Evolutionary conservation across 345 rosid genomes (phyloP), one percentile per base, ranked within the genome.

Genomic region (Mangifera indica): DNA sequence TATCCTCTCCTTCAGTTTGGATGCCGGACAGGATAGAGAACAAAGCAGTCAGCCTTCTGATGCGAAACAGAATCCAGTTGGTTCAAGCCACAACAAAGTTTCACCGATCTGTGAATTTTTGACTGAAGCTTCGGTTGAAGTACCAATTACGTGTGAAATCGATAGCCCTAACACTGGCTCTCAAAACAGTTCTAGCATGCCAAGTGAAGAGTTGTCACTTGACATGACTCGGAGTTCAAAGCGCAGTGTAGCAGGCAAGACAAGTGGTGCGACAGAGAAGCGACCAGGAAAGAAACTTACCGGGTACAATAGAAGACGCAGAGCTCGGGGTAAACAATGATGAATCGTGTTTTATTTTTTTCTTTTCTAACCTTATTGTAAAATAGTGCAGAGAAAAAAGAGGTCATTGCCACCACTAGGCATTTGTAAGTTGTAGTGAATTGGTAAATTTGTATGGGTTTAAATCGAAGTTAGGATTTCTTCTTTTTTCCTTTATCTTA

Each of bases 141-240:
- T 78, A 52, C 82, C 84, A 4, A 54, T 26, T 24, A 69, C 59
- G 58, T 66, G 77, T 71, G 82, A 83, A 78, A 75, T 22, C n/a
- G 82, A 85, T 29, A 72, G 77, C 42, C 65, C 60, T 10, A 80
- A 78, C 20, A 78, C 74, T 11, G 87, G 71, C 75, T 87, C 90
- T 40, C 85, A 85, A 51, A 74, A 81, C 77, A 84, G 90, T 74
- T 81, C 80, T 48, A 85, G 86, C 85, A 66, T 79, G 67, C 87
- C 70, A 4, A 65, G 77, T 69, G 89, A 83, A 78, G 89, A 70
- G 69, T 54, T 75, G n/a, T 82, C 79, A 15, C 75, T 74, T 63
- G 79, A 80, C 14, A 69, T 49, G 13, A 70, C 79, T 54, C 78
- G 62, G 42, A 49, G 18, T 49, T 81, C 74, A 54, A 79, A 80